phyloP scores from a whole-genome alignment of 208 protist genomes.

The Leishmania braziliensis region DNA sequence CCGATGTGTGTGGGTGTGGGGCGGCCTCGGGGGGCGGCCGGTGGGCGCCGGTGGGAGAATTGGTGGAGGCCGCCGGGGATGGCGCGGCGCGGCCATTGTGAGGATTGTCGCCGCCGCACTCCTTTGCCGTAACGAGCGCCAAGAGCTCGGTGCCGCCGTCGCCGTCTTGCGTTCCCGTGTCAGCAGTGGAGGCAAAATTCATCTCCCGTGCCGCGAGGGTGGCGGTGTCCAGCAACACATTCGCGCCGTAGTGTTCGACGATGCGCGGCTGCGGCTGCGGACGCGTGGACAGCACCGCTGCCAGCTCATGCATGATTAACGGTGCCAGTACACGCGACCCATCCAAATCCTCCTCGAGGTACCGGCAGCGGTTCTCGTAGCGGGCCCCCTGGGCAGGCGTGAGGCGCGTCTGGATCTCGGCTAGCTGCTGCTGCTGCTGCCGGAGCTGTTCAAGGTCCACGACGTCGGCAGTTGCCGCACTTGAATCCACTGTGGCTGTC shows the following conservation, averaged over 20 bases:
- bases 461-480: neutral
- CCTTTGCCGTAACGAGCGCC: neutral
- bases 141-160: neutral
- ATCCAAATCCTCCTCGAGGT: constrained; percentile 24
- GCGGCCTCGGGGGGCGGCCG: neutral
- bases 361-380: constrained; percentile 14
- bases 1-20: neutral
- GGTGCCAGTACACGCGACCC: constrained; percentile 21
- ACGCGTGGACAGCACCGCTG: constrained; percentile 10
- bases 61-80: neutral
- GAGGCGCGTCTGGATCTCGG: neutral
- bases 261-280: neutral
- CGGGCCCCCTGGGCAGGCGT: constrained; percentile 17
- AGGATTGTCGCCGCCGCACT: neutral
- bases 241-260: neutral
- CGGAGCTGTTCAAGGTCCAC: neutral
- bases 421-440: neutral
- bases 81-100: neutral
- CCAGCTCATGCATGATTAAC: constrained; percentile 10
- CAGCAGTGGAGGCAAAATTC: neutral
- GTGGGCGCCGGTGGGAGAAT: neutral
- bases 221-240: neutral
- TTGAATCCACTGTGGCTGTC: neutral
- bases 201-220: neutral
- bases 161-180: neutral